Percentiles rank a stretch among this genome's conserved stretches.
These are phyloP conservation scores for Lachancea sp. DNA, from an alignment of 805 yeast species.

Conservation along the genomic window DNA sequence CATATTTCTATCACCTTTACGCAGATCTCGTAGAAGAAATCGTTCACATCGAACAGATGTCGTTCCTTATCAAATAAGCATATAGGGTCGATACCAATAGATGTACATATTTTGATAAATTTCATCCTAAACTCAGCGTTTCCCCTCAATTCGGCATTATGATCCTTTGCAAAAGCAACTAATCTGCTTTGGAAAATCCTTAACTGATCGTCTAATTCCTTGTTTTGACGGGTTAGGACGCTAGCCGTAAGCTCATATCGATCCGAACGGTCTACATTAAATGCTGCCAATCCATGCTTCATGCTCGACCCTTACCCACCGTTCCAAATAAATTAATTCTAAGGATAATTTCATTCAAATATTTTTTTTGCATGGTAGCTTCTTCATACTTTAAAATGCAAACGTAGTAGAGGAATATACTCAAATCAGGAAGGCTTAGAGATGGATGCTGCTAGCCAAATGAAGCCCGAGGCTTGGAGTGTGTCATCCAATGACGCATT, in stretches of 20 bases:
- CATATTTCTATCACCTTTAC: slow-evolving; percentile 74
- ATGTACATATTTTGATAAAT: slow-evolving; percentile 68
- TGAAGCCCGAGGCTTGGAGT: slow-evolving; percentile 71
- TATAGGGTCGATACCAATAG: slow-evolving; percentile 82
- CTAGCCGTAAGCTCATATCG: slow-evolving; percentile 17
- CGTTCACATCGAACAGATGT: slow-evolving; percentile 34
- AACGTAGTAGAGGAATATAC: no score
- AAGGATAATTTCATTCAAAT: no score
- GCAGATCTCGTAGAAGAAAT: slow-evolving; percentile 60
- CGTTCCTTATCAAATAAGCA: slow-evolving; percentile 31
- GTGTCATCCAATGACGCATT: slow-evolving; percentile 63
- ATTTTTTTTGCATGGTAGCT: no score
- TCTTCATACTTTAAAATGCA: no score
- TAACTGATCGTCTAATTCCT: slow-evolving; percentile 62
- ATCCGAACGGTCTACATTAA: slow-evolving; percentile 27
- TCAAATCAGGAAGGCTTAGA: no score
- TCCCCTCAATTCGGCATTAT: slow-evolving; percentile 57
- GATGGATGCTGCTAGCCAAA: slow-evolving; percentile 17
- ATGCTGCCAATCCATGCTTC: slow-evolving; percentile 43
- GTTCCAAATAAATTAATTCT: not conserved
- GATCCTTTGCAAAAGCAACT: slow-evolving; percentile 65
- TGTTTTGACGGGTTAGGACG: slow-evolving; percentile 44
- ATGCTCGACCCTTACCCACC: not conserved
- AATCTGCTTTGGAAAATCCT: slow-evolving; percentile 72
- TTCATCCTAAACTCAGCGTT: slow-evolving; percentile 62